These are phyloP conservation scores for Hydrangea macrophylla DNA, from an alignment of 148 eudicot species.

Conservation along the genomic window DNA sequence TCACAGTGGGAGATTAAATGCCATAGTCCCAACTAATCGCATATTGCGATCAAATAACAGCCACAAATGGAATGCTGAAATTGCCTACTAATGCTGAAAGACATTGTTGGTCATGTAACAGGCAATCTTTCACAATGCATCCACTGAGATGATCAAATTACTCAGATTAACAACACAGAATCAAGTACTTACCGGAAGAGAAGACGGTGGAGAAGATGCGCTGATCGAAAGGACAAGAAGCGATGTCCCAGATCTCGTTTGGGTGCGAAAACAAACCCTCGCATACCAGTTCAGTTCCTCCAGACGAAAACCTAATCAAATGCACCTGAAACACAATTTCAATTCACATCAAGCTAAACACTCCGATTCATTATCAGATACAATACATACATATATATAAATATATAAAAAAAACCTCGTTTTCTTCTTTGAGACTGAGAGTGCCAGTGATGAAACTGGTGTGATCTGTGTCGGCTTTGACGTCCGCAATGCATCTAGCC, in stretches of 20 bases:
- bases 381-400: too few species aligned
- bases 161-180: too few species aligned
- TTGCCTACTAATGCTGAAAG: too few species aligned
- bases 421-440: conserved; percentile 96
- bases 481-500: conserved; percentile 97
- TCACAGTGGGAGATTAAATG: too few species aligned
- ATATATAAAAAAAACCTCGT: conserved; percentile 66
- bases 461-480: conserved; percentile 97
- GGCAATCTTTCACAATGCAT: neutral
- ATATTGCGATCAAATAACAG: too few species aligned
- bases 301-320: conserved; percentile 78
- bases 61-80: too few species aligned
- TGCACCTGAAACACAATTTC: conserved; percentile 51
- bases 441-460: conserved; percentile 93
- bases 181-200: conserved; percentile 51
- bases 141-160: neutral
- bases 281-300: conserved; percentile 85
- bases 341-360: conserved; percentile 9
- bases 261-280: conserved; percentile 98
- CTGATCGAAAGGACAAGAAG: conserved; percentile 96
- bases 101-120: too few species aligned
- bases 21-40: too few species aligned
- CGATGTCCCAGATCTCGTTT: conserved; percentile 93
- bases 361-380: neutral
- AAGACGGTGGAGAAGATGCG: conserved; percentile 91